Percentiles rank a stretch among this genome's conserved stretches.
These are phyloP conservation scores for Thielaviopsis ethacetica DNA, from an alignment of 2,329 filamentous ascomycete genomes.

Conservation along the genomic window DNA sequence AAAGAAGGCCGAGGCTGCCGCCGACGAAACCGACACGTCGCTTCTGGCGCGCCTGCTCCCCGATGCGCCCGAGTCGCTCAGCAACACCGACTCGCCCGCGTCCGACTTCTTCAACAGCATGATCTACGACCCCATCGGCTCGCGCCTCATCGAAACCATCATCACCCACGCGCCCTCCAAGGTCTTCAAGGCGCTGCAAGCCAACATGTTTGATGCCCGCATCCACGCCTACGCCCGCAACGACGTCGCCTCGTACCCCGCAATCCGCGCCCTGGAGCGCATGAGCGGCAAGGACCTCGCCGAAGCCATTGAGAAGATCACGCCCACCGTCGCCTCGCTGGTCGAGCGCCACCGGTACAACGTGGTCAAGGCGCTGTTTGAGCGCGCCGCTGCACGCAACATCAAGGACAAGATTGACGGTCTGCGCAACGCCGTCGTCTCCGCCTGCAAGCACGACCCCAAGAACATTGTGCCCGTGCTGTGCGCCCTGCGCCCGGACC, in stretches of 20 bases:
- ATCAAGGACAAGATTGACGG: constrained; percentile 33
- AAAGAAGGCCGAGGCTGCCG: constrained; percentile 30
- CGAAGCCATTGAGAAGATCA: constrained; percentile 52
- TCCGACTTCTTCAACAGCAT: constrained; percentile 68
- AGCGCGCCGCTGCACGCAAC: constrained; percentile 59
- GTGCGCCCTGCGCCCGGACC: constrained; percentile 27
- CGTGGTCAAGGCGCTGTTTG: constrained; percentile 67
- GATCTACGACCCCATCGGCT: constrained; percentile 81
- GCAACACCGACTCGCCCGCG: constrained; percentile 55
- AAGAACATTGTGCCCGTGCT: constrained; percentile 33
- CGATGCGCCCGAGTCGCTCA: constrained; percentile 52
- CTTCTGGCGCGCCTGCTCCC: constrained; percentile 67
- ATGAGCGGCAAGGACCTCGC: constrained; percentile 75
- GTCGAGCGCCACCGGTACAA: constrained; percentile 61
- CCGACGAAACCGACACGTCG: constrained; percentile 24
- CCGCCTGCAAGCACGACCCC: constrained; percentile 30
- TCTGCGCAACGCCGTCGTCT: constrained; percentile 30
- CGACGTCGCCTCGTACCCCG: constrained; percentile 77
- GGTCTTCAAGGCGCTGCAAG: constrained; percentile 77
- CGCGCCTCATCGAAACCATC: constrained; percentile 75
- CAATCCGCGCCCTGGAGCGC: constrained; percentile 65
- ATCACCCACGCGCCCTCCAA: constrained; percentile 69
- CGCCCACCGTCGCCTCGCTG: constrained; percentile 55
- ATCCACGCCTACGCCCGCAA: constrained; percentile 73
- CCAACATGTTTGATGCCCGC: constrained; percentile 60